Percentiles rank a stretch among this genome's conserved stretches.
phyloP scores from a whole-genome alignment of 805 yeast species.

The Saccharomycopsis schoenii region DNA sequence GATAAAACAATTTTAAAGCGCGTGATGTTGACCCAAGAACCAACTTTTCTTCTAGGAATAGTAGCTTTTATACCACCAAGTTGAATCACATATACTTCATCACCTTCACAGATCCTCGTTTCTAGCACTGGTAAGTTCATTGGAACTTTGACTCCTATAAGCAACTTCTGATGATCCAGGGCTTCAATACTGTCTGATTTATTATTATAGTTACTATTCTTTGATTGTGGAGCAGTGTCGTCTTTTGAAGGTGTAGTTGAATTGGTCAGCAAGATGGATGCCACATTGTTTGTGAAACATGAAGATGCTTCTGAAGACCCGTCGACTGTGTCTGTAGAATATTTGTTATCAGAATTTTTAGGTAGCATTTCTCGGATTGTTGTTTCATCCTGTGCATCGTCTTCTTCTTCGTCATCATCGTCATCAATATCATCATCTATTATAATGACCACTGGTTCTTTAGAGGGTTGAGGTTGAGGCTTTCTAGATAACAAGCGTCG shows the following conservation, averaged over 20 bases:
- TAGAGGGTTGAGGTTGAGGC: background rate
- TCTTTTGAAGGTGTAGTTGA: background rate
- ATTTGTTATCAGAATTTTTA: too few species aligned
- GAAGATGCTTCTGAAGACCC: background rate
- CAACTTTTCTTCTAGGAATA: slow-evolving; percentile 20
- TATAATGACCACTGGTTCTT: background rate
- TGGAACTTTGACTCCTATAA: background rate
- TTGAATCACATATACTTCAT: slow-evolving; percentile 15
- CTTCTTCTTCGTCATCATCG: background rate
- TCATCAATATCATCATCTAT: background rate
- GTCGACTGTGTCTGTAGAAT: background rate
- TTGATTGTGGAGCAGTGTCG: background rate
- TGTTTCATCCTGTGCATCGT: too few species aligned
- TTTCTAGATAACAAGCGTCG: background rate
- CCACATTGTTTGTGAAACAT: background rate
- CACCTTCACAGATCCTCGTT: slow-evolving; percentile 9
- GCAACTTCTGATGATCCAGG: background rate
- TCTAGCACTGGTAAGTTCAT: background rate
- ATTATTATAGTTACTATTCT: background rate
- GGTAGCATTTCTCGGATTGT: too few species aligned
- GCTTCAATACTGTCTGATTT: background rate
- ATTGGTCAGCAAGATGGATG: background rate
- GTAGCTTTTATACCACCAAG: slow-evolving; percentile 9
- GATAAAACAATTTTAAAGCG: slow-evolving; percentile 12
- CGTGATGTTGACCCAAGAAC: slow-evolving; percentile 22